These are phyloP conservation scores for Austroboletus novae-zelandiae DNA, from an alignment of 1,284 basidiomycete genomes.

Conservation along the genomic window DNA sequence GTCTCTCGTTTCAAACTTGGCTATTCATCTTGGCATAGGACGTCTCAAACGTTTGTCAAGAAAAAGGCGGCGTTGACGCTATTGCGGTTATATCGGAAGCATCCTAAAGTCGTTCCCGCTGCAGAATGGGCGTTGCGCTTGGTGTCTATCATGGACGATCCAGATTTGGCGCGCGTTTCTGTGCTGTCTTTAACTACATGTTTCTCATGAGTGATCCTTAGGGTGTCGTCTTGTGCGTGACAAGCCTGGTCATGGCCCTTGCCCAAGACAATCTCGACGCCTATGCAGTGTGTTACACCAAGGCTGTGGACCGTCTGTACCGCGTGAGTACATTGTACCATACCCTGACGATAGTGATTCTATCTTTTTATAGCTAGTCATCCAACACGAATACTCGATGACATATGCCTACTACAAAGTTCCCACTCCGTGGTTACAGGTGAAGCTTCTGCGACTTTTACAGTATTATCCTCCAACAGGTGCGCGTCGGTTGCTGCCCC, in stretches of 20 bases:
- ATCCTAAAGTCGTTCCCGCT: conserved; percentile 90
- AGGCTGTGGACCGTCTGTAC: conserved; percentile 88
- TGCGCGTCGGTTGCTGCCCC: conserved; percentile 34
- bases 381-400: conserved; percentile 85
- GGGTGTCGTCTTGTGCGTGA: conserved; percentile 94
- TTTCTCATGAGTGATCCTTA: conserved; percentile 31
- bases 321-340: conserved; percentile 53
- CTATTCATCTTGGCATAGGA: conserved; percentile 48
- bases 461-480: conserved; percentile 96
- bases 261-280: conserved; percentile 93
- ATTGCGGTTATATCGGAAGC: conserved; percentile 91
- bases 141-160: conserved; percentile 92
- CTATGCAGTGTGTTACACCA: conserved; percentile 89
- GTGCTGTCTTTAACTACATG: not conserved
- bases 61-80: conserved; percentile 98
- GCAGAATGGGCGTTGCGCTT: conserved; percentile 96
- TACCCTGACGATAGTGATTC: conserved; percentile 12
- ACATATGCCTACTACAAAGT: conserved; percentile 98
- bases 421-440: conserved; percentile 97
- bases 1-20: conserved; percentile 1
- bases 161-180: conserved; percentile 64
- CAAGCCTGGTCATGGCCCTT: conserved; percentile 91
- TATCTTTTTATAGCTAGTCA: conserved; percentile 63
- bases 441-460: conserved; percentile 89
- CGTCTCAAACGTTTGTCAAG: conserved; percentile 93